Conservation (phyloP, 2,329 filamentous ascomycete species). For the Colletotrichum simmondsii region DNA sequence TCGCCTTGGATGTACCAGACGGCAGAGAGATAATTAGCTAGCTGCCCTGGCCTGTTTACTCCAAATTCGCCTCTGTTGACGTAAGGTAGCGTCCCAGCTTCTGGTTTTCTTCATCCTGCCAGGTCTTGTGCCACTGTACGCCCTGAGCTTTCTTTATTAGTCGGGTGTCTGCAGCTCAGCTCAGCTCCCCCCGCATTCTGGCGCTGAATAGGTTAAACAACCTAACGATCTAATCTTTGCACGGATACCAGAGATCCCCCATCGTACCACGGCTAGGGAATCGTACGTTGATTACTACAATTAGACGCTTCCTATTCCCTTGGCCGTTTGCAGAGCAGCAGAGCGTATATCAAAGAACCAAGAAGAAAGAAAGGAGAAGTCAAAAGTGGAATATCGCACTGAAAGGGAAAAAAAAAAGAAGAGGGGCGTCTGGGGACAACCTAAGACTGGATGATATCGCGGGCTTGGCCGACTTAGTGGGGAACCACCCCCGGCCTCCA, state of each 20-base stretch:
- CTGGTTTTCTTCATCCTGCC: neutral
- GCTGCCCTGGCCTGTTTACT: neutral
- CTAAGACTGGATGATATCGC: slow-evolving; percentile 7
- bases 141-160: slow-evolving; percentile 1
- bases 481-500: neutral
- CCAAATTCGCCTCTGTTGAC: neutral
- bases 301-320: neutral
- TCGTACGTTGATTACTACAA: neutral
- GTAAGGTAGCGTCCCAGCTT: neutral
- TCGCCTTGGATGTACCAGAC: neutral
- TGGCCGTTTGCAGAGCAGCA: neutral
- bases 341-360: neutral
- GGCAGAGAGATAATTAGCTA: neutral
- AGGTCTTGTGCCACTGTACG: neutral
- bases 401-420: neutral
- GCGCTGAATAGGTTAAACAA: neutral
- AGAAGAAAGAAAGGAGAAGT: slow-evolving; percentile 20
- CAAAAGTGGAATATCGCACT: neutral
- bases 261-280: neutral
- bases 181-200: slow-evolving; percentile 32
- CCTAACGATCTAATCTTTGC: slow-evolving; percentile 12
- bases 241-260: neutral
- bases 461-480: slow-evolving; percentile 5
- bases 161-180: neutral
- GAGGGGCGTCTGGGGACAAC: slow-evolving; percentile 18